Evolutionary conservation across 179 eudicot species (phyloP), one percentile per base, ranked within the genome.

Genomic region (Carnegiea gigantea): DNA sequence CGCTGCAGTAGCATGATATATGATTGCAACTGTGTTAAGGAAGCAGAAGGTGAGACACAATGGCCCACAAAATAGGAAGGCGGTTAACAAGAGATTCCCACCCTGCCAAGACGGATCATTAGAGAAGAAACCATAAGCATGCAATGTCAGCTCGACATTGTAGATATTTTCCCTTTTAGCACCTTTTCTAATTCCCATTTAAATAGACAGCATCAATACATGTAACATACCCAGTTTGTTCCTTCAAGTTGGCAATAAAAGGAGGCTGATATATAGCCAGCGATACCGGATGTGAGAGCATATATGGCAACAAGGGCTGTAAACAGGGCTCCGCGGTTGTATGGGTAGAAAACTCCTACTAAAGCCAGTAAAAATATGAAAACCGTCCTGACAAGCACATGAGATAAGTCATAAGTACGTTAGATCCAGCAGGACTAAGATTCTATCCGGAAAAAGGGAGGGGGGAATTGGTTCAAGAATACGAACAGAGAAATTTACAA

Each of bases 281-380:
- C 85, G 73, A 78, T 83, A 17, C 85, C 85, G 44, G 85, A 83
- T 60, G 85, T 83, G 64, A 83, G 78, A 68, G 85, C 84, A 73
- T 83, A 83, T 6, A 83, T 83, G 70, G 78, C 85, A 83, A 83
- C 82, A 23, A 83, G 81, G 70, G 85, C 82, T 5, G 85, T 83
- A 38, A 83, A 83, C 57, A 83, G 71, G 36, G 82, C 82, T 73
- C 85, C 85, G 30, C 82, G 60, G 82, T 83, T 83, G 46, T 83
- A 83, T 49, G 85, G 85, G 59, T 83, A 83, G 62, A 83, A 83
- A 13, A 83, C 82, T 78, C 85, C 85, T 26, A 83, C 78, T 62
- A 83, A 78, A 2, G 85, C 85, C 73, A 83, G 85, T 49, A 83
- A 40, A 60, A 83, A 78, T n/a, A 83, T 83, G 82, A 73, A 83